Base-by-base conservation (phyloP, 371 early-diverging fungal species). In the Vairimorpha apis region DNA sequence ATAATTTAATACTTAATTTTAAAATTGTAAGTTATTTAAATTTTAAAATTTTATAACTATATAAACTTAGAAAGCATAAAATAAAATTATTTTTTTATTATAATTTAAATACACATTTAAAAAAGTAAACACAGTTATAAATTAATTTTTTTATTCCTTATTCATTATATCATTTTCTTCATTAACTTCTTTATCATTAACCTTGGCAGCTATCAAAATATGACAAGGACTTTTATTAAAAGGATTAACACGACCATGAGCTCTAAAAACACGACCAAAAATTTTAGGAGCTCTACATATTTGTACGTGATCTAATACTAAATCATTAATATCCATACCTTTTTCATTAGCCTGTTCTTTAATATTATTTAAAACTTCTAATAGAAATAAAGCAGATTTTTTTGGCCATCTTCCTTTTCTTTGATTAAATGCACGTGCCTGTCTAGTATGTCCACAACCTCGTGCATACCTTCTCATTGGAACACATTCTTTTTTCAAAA, bases 201-300 rank as follows among this genome's bases (percentile, higher is more conserved):
- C 60, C 38, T 70, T 63, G 0, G 71, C 71, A 32, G 82, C 74
- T 4, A 95, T 84, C 87, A 95, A 93, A 78, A 95, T 88, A 88
- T 97, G 95, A 88, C 91, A 94, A 47, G 95, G 95, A 85, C 87
- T 88, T 83, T 87, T 87, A 90, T 92, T 91, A 90, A 91, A 97
- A 71, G 95, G 83, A 83, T 87, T 89, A 79, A 93, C 91, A 85
- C 97, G 89, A 87, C 97, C 97, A 88, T 95, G 94, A 79, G 97
- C 97, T 86, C 96, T 90, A 89, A 90, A 93, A 59, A 91, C 92
- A 84, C 96, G 88, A 83, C 96, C 90, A 81, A 94, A 91, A 85
- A 91, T 91, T 86, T 92, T 92, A 83, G 93, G 93, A 73, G 97
- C 96, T 85, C 91, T 92, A 88, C 93, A 93, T 82, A 97, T 95